Evolutionary conservation across 2,329 filamentous ascomycete genomes (phyloP).

Genomic region (Coniochaeta sp.): DNA sequence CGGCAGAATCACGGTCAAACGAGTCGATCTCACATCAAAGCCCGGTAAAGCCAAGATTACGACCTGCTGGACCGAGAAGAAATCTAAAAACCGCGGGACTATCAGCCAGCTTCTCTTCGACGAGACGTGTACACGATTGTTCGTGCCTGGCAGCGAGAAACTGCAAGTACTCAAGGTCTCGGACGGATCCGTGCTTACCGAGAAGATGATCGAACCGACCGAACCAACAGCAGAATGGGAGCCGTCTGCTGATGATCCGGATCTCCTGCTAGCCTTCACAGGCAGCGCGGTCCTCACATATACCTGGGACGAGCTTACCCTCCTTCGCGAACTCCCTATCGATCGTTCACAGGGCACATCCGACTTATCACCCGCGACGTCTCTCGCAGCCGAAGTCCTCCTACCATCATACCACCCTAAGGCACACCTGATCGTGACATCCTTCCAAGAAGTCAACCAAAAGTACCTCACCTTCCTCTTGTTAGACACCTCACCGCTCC

Average conservation of each 20-base stretch:
- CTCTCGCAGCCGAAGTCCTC: not conserved
- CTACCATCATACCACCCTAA: not conserved
- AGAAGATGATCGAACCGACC: not conserved
- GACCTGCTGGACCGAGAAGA: not conserved
- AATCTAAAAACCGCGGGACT: not conserved
- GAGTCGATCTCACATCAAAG: not conserved
- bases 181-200: slow-evolving; percentile 5
- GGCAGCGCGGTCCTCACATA: not conserved
- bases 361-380: not conserved
- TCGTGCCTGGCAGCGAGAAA: slow-evolving; percentile 4
- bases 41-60: not conserved
- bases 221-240: slow-evolving; percentile 1
- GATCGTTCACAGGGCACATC: not conserved
- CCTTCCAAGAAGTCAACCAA: not conserved
- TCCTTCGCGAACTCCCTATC: not conserved
- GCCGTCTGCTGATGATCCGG: not conserved
- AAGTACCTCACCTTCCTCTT: not conserved
- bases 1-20: slow-evolving; percentile 5
- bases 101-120: slow-evolving; percentile 9
- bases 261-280: not conserved
- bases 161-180: slow-evolving; percentile 5
- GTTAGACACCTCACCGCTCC: slow-evolving; percentile 5
- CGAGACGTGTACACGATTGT: not conserved
- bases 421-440: not conserved
- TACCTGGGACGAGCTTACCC: not conserved